A percentile compares a stretch with the other conserved stretches of the same genome.
Evolutionary conservation across 192 early-diverging fungal genomes (phyloP).

Genomic region (Funneliformis mosseae): DNA sequence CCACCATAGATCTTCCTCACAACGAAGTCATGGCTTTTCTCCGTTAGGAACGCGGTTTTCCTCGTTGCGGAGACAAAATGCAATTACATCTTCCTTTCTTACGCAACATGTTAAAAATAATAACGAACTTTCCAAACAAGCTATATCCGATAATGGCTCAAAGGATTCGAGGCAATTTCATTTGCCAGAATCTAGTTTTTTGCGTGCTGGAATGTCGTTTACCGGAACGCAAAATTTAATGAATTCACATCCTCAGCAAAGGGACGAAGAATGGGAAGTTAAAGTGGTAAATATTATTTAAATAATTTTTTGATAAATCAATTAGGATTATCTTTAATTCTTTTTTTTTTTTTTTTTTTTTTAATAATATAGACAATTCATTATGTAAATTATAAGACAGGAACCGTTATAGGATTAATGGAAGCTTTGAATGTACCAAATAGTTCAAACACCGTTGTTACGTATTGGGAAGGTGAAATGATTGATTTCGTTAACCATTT

Average conservation of each 20-base stretch:
- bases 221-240: conserved; percentile 44
- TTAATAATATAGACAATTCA: conserved; percentile 39
- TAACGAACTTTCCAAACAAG: conserved; percentile 2
- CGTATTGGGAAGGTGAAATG: conserved; percentile 69
- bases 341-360: neutral
- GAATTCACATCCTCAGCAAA: conserved; percentile 30
- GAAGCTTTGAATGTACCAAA: conserved; percentile 59
- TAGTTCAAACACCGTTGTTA: conserved; percentile 52
- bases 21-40: conserved; percentile 10
- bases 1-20: conserved; percentile 19
- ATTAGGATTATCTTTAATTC: neutral
- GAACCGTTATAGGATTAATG: conserved; percentile 56
- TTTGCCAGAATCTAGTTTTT: conserved; percentile 42
- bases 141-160: neutral
- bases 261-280: conserved; percentile 47
- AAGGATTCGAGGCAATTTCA: conserved; percentile 24
- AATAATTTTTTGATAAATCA: neutral
- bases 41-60: conserved; percentile 4
- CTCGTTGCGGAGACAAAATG: conserved; percentile 4
- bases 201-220: conserved; percentile 45
- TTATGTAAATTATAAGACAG: conserved; percentile 43
- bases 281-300: conserved; percentile 40
- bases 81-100: conserved; percentile 13
- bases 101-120: conserved; percentile 18
- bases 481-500: conserved; percentile 62